Evolutionary conservation across 208 protist species (phyloP).

Genomic region (Wallacemonas sp.): DNA sequence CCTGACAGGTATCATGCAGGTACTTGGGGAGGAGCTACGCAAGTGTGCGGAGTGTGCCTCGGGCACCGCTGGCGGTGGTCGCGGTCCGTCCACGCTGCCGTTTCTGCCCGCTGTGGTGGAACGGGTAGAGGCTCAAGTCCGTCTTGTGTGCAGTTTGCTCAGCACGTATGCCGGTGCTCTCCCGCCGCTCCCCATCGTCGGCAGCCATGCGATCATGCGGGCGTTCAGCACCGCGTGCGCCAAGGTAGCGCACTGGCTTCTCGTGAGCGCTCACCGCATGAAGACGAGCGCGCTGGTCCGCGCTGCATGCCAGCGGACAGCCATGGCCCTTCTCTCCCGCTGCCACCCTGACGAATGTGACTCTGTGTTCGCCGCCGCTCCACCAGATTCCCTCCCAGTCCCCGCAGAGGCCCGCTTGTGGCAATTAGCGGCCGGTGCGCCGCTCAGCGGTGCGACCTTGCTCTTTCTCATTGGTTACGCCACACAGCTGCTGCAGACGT

Average conservation of each 20-base stretch:
- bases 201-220: constrained; percentile 2
- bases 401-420: background rate
- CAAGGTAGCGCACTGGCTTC: constrained; percentile 12
- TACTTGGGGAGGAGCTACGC: constrained; percentile 23
- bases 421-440: background rate
- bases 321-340: constrained; percentile 33
- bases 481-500: background rate
- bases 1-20: constrained; percentile 24
- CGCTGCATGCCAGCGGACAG: constrained; percentile 26
- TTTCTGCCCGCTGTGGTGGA: constrained; percentile 10
- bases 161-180: constrained; percentile 11
- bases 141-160: constrained; percentile 32
- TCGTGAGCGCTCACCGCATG: constrained; percentile 14
- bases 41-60: constrained; percentile 13
- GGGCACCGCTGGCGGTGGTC: background rate
- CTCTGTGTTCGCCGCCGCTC: constrained; percentile 22
- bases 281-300: constrained; percentile 23
- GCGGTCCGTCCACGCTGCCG: background rate
- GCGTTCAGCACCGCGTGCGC: constrained; percentile 23
- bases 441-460: background rate
- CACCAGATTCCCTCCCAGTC: background rate
- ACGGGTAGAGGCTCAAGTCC: constrained; percentile 20
- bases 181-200: background rate
- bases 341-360: constrained; percentile 26
- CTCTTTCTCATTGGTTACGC: background rate